Percentiles rank a stretch among this genome's conserved stretches.
phyloP scores from a whole-genome alignment of 345 rosid genomes.

The Citropsis articulata region DNA sequence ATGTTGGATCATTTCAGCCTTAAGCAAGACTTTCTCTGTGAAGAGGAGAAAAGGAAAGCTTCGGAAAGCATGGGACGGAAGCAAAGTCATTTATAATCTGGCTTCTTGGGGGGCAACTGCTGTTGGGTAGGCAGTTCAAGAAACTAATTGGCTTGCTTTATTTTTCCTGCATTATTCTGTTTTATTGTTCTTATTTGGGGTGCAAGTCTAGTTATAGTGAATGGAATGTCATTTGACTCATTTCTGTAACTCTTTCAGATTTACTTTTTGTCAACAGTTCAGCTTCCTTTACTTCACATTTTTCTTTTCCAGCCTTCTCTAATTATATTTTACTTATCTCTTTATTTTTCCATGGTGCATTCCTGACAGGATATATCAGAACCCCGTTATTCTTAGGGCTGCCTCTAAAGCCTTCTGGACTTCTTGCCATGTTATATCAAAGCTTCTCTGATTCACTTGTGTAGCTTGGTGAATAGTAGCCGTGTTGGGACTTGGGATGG shows the following conservation, averaged over 20 bases:
- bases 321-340: background rate
- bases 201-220: background rate
- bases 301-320: background rate
- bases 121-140: slow-evolving; percentile 56
- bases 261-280: background rate
- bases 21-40: slow-evolving; percentile 79
- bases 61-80: slow-evolving; percentile 99
- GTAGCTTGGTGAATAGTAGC: background rate
- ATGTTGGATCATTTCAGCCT: slow-evolving; percentile 44
- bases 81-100: slow-evolving; percentile 85
- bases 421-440: slow-evolving; percentile 77
- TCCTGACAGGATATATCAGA: slow-evolving; percentile 79
- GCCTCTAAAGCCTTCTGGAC: slow-evolving; percentile 92
- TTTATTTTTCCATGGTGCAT: background rate
- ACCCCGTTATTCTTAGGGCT: slow-evolving; percentile 66
- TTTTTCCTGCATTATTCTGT: background rate
- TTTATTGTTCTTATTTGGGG: background rate
- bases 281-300: background rate
- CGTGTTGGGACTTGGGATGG: slow-evolving; percentile 14
- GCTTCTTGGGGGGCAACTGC: slow-evolving; percentile 99
- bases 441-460: slow-evolving; percentile 56
- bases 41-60: slow-evolving; percentile 89
- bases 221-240: background rate
- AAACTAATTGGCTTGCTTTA: background rate
- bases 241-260: background rate